Evolutionary conservation across 1,139 yeast species (phyloP), one percentile per base, ranked within the genome.

Genomic region (Wickerhamomyces sp.): DNA sequence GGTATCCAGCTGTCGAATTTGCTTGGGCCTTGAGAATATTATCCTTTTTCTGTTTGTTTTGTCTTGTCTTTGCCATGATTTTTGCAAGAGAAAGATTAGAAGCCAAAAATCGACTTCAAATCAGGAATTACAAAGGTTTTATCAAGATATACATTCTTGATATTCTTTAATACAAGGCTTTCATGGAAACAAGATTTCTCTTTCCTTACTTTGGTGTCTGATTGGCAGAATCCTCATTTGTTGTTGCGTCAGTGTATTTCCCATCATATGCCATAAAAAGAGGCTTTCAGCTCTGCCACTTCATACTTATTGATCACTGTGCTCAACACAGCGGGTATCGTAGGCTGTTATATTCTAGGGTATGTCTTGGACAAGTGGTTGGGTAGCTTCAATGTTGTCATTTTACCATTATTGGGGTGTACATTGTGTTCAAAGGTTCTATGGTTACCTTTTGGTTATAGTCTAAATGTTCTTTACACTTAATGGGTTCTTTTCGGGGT

Each of bases 11-110:
- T 32, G 67, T 76, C 27, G 87, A 87, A 0, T 82, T 69, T 56
- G 66, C 65, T 27, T 79, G 84, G 79, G 80, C 84, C 3, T 68
- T 81, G 43, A 66, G 85, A 44, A 66, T 75, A 6, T 58, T 80
- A 50, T 82, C 78, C 0, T 73, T 78, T 45, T 62, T 79, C 27
- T 42, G 50, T 36, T 27, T 49, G 29, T 44, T 43, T 15, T 50
- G 53, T 30, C 34, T 46, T 15, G 18, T 72, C 75, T 51, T 69
- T 73, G 39, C 51, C 4, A 33, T 48, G 11, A 10, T 45, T 2
- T 40, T 70, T 1, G 63, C 76, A 7, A 56, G 48, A 35, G 50
- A 43, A 27, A 37, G 49, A 27, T 39, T 53, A 29, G 43, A 37
- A 39, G 27, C 39, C 13, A 44, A 50, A 9, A 43, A 39, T n/a